Evolutionary conservation across 2,329 filamentous ascomycete genomes (phyloP).

Genomic region (Sordariomycetes sp.): DNA sequence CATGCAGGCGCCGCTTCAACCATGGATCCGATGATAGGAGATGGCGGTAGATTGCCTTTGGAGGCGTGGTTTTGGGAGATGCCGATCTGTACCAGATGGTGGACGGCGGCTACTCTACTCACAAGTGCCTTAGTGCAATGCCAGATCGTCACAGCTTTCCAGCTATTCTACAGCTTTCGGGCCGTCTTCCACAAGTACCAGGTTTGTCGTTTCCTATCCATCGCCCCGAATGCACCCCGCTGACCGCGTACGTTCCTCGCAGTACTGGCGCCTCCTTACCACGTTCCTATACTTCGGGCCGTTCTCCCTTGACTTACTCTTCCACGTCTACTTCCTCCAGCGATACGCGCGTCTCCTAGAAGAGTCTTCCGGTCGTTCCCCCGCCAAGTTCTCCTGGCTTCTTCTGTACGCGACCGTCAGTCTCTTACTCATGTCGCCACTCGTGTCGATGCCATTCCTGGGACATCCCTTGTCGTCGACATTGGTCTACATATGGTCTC

Average conservation of each 20-base stretch:
- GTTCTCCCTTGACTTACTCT: constrained; percentile 83
- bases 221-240: not conserved
- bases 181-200: constrained; percentile 86
- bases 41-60: constrained; percentile 58
- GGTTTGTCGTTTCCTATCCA: constrained; percentile 34
- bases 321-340: constrained; percentile 97
- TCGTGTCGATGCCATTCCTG: constrained; percentile 85
- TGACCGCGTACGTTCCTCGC: not conserved
- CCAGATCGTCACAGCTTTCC: constrained; percentile 81
- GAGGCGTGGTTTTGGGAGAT: constrained; percentile 99
- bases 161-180: constrained; percentile 92
- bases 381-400: constrained; percentile 91
- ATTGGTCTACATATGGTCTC: constrained; percentile 94
- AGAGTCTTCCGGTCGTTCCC: constrained; percentile 81
- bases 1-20: not conserved
- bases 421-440: constrained; percentile 68
- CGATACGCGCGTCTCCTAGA: constrained; percentile 91
- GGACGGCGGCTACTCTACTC: constrained; percentile 84
- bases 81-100: constrained; percentile 90
- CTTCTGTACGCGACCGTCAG: constrained; percentile 72
- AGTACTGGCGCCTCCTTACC: constrained; percentile 96
- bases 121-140: constrained; percentile 88
- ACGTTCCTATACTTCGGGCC: constrained; percentile 98
- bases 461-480: constrained; percentile 89
- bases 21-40: constrained; percentile 47